Evolutionary conservation across 495 filamentous ascomycete species (phyloP).

Genomic region (Podospora bellae-mahoneyi): DNA sequence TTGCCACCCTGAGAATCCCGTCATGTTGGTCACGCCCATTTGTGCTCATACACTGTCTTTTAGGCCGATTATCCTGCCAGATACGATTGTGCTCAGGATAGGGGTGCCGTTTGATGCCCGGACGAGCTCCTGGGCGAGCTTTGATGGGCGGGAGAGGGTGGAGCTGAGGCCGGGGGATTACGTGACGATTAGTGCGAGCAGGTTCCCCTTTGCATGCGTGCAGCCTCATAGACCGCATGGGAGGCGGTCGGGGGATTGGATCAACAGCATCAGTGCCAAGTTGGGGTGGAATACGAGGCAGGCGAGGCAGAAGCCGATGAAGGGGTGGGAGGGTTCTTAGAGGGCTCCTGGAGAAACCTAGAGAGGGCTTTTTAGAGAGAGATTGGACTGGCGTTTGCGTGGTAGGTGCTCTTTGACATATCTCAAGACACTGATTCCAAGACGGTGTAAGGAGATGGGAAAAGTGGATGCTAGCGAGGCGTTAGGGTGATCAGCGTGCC

Average conservation of each 20-base stretch:
- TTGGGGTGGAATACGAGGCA: slow-evolving; percentile 92
- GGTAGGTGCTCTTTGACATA: no score
- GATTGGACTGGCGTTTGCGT: no score
- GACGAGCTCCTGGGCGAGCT: slow-evolving; percentile 90
- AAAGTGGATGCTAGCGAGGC: not conserved
- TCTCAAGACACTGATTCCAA: not conserved
- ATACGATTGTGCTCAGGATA: slow-evolving; percentile 86
- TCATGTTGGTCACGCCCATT: slow-evolving; percentile 92
- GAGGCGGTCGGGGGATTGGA: slow-evolving; percentile 80
- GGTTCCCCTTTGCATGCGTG: slow-evolving; percentile 91
- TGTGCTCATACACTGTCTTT: slow-evolving; percentile 96
- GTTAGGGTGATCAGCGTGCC: not conserved
- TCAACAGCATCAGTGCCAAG: slow-evolving; percentile 84
- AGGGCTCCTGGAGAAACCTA: no score
- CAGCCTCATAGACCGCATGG: slow-evolving; percentile 70
- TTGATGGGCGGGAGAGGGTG: slow-evolving; percentile 87
- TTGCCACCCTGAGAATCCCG: slow-evolving; percentile 94
- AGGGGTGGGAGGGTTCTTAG: slow-evolving; percentile 45
- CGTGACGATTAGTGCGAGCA: slow-evolving; percentile 86
- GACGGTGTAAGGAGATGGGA: not conserved
- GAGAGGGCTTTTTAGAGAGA: no score
- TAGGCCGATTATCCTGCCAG: slow-evolving; percentile 89
- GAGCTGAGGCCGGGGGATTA: slow-evolving; percentile 90
- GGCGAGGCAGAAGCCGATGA: slow-evolving; percentile 59
- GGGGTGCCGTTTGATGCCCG: slow-evolving; percentile 91